Base-by-base conservation (phyloP, 2,329 filamentous ascomycete species). In the Fusarium tupiense region DNA sequence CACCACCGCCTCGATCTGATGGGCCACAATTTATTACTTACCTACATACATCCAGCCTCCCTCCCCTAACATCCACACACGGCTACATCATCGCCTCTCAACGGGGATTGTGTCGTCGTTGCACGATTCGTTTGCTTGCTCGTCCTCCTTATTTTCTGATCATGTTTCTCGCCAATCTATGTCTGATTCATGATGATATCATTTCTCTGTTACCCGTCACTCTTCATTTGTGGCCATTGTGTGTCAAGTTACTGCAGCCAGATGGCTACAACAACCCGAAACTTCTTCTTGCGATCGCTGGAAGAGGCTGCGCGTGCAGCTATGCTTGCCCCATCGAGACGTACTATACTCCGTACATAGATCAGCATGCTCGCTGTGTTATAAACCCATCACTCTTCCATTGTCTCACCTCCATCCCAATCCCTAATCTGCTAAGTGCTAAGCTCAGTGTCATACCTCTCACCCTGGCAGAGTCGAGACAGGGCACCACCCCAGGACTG, bases 1-100 rank as follows among this genome's bases (percentile, higher is more conserved):
- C 67, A 72, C 62, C 63, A 71, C 56, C 69, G 61, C 65, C 66
- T 76, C 67, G 64, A 77, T 75, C 61, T 64, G 61, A 46, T 57
- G 73, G 52, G 44, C 59, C 65, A 65, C 66, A 50, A 41, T 46
- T 24, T 17, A 31, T 49, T 60, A 65, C 64, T 13, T 33, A 33
- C 31, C 14, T 33, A 33, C 13, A 14, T 33, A 33, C 13, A 33
- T 16, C 33, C 33, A 35, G 33, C 33, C 33, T 35, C 33, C 47
- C 53, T 73, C 40, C 47, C 56, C 22, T 37, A 38, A 40, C 54
- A 46, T 67, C 50, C 47, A 52, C 54, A 50, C 50, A 61, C 49
- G 41, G 26, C 33, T 37, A 59, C 58, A 71, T 67, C 53, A 64
- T 63, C 49, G 35, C 57, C 54, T 44, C 37, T 68, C 29, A 49